Evolutionary conservation across 2,329 filamentous ascomycete genomes (phyloP).

Genomic region (Raffaelea ambrosiae): DNA sequence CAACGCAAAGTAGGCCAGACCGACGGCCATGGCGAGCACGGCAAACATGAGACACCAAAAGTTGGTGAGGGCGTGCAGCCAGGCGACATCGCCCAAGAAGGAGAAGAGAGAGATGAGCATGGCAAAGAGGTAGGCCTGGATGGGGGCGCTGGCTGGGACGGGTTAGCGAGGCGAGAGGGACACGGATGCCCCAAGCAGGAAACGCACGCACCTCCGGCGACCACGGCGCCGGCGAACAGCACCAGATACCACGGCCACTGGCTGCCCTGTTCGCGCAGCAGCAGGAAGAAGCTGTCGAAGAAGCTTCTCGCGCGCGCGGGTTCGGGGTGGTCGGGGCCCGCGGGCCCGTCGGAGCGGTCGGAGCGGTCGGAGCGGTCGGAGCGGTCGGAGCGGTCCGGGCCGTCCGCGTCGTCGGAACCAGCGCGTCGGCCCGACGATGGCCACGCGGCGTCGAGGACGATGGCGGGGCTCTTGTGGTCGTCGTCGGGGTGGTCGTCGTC

Average conservation of each 20-base stretch:
- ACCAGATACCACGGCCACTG: constrained; percentile 41
- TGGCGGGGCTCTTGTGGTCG: neutral
- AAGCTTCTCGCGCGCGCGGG: too few species aligned
- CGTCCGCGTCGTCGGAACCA: too few species aligned
- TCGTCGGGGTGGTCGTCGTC: neutral
- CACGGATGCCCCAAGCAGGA: constrained; percentile 20
- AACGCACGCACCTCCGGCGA: constrained; percentile 20
- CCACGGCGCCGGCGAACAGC: constrained; percentile 33
- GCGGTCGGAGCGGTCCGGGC: too few species aligned
- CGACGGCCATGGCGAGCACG: neutral
- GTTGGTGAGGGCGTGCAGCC: constrained; percentile 30
- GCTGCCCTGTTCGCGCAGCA: constrained; percentile 44
- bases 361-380: neutral
- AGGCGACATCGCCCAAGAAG: constrained; percentile 21
- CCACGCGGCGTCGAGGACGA: too few species aligned
- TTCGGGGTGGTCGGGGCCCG: too few species aligned
- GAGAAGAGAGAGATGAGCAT: constrained; percentile 43
- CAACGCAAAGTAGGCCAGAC: neutral
- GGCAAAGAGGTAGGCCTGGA: constrained; percentile 48
- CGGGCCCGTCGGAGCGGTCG: neutral
- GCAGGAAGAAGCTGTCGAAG: constrained; percentile 36
- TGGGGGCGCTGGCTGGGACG: constrained; percentile 17
- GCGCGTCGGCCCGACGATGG: too few species aligned
- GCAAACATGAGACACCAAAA: constrained; percentile 45
- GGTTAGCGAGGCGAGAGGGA: constrained; percentile 16